These are phyloP conservation scores for Mediolabrus comicus DNA, from an alignment of 108 stramenopile genomes.

Conservation along the genomic window DNA sequence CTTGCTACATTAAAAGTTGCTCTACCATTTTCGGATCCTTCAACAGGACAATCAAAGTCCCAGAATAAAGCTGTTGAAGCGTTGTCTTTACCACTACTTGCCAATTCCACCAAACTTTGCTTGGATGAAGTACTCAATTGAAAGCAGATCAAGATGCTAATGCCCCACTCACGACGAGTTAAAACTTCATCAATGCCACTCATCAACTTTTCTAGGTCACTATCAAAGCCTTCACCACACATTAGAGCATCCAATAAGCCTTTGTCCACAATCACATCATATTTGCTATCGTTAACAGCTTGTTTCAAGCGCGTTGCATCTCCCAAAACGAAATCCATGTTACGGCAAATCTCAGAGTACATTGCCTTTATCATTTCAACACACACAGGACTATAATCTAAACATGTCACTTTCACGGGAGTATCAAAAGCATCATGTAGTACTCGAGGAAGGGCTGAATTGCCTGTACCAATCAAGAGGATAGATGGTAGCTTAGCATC, in stretches of 20 bases:
- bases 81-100: not conserved
- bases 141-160: slow-evolving; percentile 34
- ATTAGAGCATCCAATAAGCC: slow-evolving; percentile 78
- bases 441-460: slow-evolving; percentile 52
- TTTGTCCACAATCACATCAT: slow-evolving; percentile 75
- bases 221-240: slow-evolving; percentile 71
- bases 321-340: slow-evolving; percentile 66
- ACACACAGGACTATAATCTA: slow-evolving; percentile 70
- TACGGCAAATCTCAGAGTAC: slow-evolving; percentile 14
- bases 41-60: slow-evolving; percentile 27
- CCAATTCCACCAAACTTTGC: slow-evolving; percentile 14
- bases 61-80: slow-evolving; percentile 6
- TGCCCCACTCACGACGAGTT: slow-evolving; percentile 31
- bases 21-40: slow-evolving; percentile 30
- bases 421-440: slow-evolving; percentile 41
- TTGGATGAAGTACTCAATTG: slow-evolving; percentile 15
- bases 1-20: slow-evolving; percentile 30
- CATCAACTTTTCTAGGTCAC: slow-evolving; percentile 37
- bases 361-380: slow-evolving; percentile 49
- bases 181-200: slow-evolving; percentile 34
- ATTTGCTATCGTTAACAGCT: slow-evolving; percentile 4
- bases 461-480: slow-evolving; percentile 69
- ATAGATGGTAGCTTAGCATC: slow-evolving; percentile 35
- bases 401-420: slow-evolving; percentile 40
- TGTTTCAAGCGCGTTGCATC: slow-evolving; percentile 55